Conservation (phyloP, 495 filamentous ascomycete genomes). For the Aspergillus campestris region DNA sequence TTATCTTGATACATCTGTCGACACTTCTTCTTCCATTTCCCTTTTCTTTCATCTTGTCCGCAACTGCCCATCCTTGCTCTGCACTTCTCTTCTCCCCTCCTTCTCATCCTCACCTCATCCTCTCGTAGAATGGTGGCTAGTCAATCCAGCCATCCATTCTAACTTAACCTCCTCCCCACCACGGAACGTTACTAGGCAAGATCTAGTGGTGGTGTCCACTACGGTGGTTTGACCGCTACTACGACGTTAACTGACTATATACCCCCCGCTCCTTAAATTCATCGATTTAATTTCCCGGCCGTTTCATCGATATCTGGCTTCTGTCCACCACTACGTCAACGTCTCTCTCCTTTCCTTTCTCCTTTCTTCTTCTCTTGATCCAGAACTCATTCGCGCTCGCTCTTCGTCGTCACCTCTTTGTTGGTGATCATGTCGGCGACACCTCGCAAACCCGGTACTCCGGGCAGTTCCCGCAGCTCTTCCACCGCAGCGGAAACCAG, state of each 20-base stretch:
- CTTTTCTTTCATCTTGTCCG: no score
- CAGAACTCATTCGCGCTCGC: slow-evolving; percentile 4
- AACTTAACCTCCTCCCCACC: slow-evolving; percentile 10
- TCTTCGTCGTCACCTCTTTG: slow-evolving; percentile 12
- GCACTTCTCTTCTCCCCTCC: no score
- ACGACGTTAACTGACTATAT: slow-evolving; percentile 6
- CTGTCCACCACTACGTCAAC: neutral
- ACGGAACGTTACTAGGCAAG: slow-evolving; percentile 2
- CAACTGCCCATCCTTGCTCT: no score
- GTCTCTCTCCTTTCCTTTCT: slow-evolving; percentile 4
- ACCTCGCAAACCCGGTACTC: slow-evolving; percentile 36
- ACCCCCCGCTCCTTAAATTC: slow-evolving; percentile 18
- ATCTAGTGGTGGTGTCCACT: slow-evolving; percentile 7
- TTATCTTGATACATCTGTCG: no score
- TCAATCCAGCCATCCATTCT: slow-evolving; percentile 7
- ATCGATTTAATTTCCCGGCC: slow-evolving; percentile 19
- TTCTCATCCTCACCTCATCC: no score
- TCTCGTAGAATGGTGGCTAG: slow-evolving; percentile 4
- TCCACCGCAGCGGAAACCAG: slow-evolving; percentile 24
- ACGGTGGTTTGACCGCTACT: slow-evolving; percentile 26
- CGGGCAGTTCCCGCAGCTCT: slow-evolving; percentile 33
- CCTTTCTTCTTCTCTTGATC: slow-evolving; percentile 7
- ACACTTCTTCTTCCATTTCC: no score
- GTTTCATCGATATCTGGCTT: slow-evolving; percentile 12
- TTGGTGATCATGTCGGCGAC: slow-evolving; percentile 34